These are phyloP conservation scores for Byssochlamys sp. DNA, from an alignment of 2,329 filamentous ascomycete species.

Conservation along the genomic window DNA sequence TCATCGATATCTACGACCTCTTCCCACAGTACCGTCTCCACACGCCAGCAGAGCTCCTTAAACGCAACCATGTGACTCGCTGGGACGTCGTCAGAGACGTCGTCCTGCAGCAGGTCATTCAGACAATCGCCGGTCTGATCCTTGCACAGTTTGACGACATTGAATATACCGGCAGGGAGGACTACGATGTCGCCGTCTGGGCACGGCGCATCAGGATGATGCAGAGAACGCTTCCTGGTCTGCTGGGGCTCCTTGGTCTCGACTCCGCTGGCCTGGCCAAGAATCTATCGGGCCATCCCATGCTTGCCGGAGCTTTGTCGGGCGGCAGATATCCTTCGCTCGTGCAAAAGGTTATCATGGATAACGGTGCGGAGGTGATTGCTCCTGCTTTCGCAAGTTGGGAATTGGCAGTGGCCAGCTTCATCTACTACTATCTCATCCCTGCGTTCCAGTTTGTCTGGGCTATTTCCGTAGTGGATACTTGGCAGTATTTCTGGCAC, in stretches of 20 bases:
- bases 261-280: constrained; percentile 67
- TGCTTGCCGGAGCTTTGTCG: constrained; percentile 63
- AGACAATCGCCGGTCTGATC: constrained; percentile 60
- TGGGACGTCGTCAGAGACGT: constrained; percentile 85
- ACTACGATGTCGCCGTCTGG: constrained; percentile 84
- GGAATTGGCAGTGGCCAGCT: constrained; percentile 66
- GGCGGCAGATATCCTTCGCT: constrained; percentile 74
- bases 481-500: constrained; percentile 97
- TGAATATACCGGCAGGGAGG: constrained; percentile 65
- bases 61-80: constrained; percentile 75
- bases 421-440: constrained; percentile 68
- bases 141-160: constrained; percentile 64
- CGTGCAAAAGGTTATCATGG: constrained; percentile 48
- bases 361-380: constrained; percentile 38
- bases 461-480: constrained; percentile 72
- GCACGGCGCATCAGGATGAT: constrained; percentile 69
- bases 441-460: constrained; percentile 67
- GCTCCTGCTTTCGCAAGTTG: constrained; percentile 70
- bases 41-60: constrained; percentile 80
- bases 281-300: constrained; percentile 63
- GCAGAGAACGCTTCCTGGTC: constrained; percentile 64
- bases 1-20: constrained; percentile 73
- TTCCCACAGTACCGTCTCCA: constrained; percentile 89
- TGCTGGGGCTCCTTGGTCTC: constrained; percentile 64
- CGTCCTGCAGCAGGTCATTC: constrained; percentile 80